Evolutionary conservation across 164 flowering plant genomes (phyloP), one percentile per base, ranked within the genome.

Genomic region (Taxillus chinensis): DNA sequence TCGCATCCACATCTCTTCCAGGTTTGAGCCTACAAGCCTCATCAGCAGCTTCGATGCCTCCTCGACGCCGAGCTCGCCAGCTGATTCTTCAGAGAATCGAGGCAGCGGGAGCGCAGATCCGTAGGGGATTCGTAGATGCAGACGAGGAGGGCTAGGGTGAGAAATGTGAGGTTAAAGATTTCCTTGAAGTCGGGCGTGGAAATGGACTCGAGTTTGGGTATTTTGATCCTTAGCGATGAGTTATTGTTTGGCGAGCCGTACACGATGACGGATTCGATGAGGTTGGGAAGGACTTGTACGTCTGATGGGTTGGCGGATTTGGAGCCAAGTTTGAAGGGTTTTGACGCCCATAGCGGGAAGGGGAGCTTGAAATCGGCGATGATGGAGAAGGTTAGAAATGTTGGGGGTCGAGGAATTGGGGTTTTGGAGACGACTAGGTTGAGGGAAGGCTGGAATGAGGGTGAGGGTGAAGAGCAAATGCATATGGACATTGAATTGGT

Each of bases 1-100:
- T 41, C 96, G 49, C 86, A 92, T 84, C 96, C 98, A 92, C 59
- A 75, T 84, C 70, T 90, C 96, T 53, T 92, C 96, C 0, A 84
- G 40, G 53, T 81, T 88, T 3, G 93, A 81, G 37, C 98, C 98
- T 6, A 90, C 51, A 27, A 77, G 64, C 46, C 86, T 77, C 90
- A 90, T 79, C 27, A 92, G 86, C 39, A 56, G 61, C 75, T 78
- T 82, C 5, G 86, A 76, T 4, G 81, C 80, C 55, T 74, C 56
- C 86, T 70, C n/a, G 81, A 66, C 7, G 64, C 65, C 1, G 78
- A 60, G 71, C 68, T 59, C 0, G 77, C 65, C 10, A 90, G 51
- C 38, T 86, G 78, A 56, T 76, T 70, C 69, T 77, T 80, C 13
- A 87, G 65, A 42, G 68, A 40, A 14, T 55, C 61, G 5, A 92